A percentile compares a stretch with the other conserved stretches of the same genome.
Evolutionary conservation across 2,329 filamentous ascomycete genomes (phyloP).

Genomic region (Colletotrichum limetticola): DNA sequence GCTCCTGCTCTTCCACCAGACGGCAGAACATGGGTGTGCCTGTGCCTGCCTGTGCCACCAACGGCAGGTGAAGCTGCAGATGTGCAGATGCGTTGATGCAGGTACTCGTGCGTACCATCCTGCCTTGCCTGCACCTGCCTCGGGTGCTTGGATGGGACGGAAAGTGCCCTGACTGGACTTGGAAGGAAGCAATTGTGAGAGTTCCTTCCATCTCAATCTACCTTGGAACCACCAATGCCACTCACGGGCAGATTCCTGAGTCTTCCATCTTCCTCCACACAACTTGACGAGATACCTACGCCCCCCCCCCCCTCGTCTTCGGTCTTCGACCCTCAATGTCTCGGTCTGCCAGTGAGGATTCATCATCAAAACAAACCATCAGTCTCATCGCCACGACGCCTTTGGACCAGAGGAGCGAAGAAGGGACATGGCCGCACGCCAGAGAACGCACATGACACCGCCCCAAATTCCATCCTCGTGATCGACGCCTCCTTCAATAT

Average conservation of each 20-base stretch:
- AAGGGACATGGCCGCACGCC: conserved; percentile 7
- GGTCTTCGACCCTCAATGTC: not conserved
- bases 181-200: too few species aligned
- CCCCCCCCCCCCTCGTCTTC: not conserved
- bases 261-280: not conserved
- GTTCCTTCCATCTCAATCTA: not conserved
- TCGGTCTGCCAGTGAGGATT: conserved; percentile 12
- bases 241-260: too few species aligned
- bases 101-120: not conserved
- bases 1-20: not conserved
- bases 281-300: not conserved
- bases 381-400: not conserved
- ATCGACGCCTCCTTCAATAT: not conserved
- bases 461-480: conserved; percentile 6
- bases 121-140: not conserved
- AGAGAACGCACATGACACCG: conserved; percentile 15
- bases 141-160: not conserved
- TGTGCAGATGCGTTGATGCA: not conserved
- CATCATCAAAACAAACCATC: conserved; percentile 18
- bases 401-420: not conserved
- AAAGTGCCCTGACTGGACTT: not conserved
- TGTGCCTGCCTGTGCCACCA: not conserved
- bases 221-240: not conserved
- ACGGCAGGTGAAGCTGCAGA: not conserved
- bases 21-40: not conserved